Evolutionary conservation across 1,284 basidiomycete species (phyloP).

Genomic region (Neotropicomus parvogracilis): DNA sequence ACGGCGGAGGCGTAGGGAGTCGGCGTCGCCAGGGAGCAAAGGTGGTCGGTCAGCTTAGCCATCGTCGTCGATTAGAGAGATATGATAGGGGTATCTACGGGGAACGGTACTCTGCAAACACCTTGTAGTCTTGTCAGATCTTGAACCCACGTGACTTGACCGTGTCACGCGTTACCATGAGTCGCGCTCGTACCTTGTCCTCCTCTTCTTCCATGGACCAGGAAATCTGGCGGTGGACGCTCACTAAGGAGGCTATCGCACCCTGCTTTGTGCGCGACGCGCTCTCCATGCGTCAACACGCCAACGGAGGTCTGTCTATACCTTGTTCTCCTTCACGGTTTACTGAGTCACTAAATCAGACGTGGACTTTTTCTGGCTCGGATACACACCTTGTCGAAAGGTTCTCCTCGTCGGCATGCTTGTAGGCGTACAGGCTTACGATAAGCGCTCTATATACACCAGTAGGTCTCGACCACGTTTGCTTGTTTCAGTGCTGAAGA

Average conservation of each 20-base stretch:
- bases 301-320: conserved; percentile 34
- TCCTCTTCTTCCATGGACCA: conserved; percentile 10
- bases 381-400: conserved; percentile 63
- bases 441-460: conserved; percentile 56
- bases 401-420: conserved; percentile 59
- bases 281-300: conserved; percentile 47
- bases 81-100: neutral
- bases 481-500: conserved; percentile 1
- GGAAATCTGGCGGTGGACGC: conserved; percentile 55
- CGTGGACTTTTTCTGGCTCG: conserved; percentile 65
- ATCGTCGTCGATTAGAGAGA: neutral
- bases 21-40: conserved; percentile 36
- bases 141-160: conserved; percentile 8
- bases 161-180: conserved; percentile 7
- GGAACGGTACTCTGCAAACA: no score
- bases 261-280: conserved; percentile 62
- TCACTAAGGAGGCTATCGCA: conserved; percentile 55
- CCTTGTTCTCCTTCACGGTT: neutral
- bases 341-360: conserved; percentile 29
- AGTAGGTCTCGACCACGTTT: conserved; percentile 36
- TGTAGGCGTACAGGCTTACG: conserved; percentile 57
- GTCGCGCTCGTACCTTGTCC: neutral
- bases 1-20: conserved; percentile 47
- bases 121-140: no score
- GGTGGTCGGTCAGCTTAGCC: conserved; percentile 18